Evolutionary conservation across 2,329 filamentous ascomycete genomes (phyloP), one percentile per base, ranked within the genome.

Genomic region (Monosporascus sp.): DNA sequence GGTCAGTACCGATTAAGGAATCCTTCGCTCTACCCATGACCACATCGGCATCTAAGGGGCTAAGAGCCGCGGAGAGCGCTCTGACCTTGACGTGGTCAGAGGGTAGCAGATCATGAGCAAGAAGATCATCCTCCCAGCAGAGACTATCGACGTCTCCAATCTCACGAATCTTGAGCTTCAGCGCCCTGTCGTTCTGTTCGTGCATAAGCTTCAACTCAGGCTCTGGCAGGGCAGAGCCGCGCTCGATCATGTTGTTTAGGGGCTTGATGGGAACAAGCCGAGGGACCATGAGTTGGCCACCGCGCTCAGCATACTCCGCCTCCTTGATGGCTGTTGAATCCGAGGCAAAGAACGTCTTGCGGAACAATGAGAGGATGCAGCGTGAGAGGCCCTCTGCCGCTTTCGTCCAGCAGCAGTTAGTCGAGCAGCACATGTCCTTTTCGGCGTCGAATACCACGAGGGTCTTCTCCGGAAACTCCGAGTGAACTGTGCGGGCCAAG

Each of bases 171-270:
- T 57, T 56, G 20, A 60, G 47, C 51, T 54, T 56, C 5, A 61
- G 54, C 2, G 56, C 50, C 18, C 56, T 55, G 41, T 51, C 56
- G 27, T 49, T 31, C 2, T 54, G 51, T 31, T 45, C 48, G 7
- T 48, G 50, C 50, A 62, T 51, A 14, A 17, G 31, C 51, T 54
- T 41, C 20, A 53, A 39, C 25, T 37, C 27, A 27, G 58, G 57
- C 22, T 56, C 47, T 2, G 51, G 25, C 24, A 44, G 18, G n/a
- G 39, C 48, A 20, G 51, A 48, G 15, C 58, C 57, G 15, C 65
- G 60, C 56, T 80, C 77, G 2, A 81, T 71, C n/a, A 75, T 53
- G 5, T 60, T 60, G 55, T 81, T 81, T 27, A 81, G 58, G 1
- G 56, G 36, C 2, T 53, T 37, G 1, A 79, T 54, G 0, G 74